Evolutionary conservation across 2,329 filamentous ascomycete species (phyloP).

Genomic region (Diaporthe longicolla): DNA sequence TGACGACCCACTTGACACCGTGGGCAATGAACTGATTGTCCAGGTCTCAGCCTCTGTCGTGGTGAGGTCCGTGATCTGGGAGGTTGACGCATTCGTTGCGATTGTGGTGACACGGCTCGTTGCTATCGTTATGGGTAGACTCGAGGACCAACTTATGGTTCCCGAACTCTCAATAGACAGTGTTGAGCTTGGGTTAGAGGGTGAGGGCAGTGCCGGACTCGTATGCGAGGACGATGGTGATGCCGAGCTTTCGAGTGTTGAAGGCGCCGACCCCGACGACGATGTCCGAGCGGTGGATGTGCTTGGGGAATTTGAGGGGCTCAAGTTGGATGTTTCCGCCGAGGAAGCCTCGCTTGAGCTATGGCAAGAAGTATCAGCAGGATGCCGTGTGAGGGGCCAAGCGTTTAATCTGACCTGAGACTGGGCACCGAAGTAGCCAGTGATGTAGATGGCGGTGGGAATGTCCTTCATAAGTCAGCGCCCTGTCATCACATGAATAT

Average conservation of each 20-base stretch:
- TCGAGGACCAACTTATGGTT: background rate
- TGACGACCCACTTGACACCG: slow-evolving; percentile 1
- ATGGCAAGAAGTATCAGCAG: slow-evolving; percentile 14
- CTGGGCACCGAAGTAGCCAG: background rate
- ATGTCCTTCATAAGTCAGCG: slow-evolving; percentile 18
- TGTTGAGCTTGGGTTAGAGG: slow-evolving; percentile 18
- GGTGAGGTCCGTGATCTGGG: slow-evolving; percentile 37
- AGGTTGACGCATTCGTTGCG: slow-evolving; percentile 40
- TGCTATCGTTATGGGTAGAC: slow-evolving; percentile 25
- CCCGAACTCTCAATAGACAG: background rate
- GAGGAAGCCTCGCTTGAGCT: slow-evolving; percentile 16
- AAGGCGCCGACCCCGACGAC: background rate
- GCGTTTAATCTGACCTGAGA: slow-evolving; percentile 10
- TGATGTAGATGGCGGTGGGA: slow-evolving; percentile 21
- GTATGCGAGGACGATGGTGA: slow-evolving; percentile 1
- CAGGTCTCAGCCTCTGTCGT: slow-evolving; percentile 28
- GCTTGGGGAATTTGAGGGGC: background rate
- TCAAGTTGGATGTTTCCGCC: background rate
- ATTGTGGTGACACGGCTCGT: slow-evolving; percentile 33
- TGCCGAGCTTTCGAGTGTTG: slow-evolving; percentile 5
- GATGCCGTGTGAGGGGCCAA: background rate
- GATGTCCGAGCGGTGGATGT: background rate
- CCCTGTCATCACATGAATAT: background rate
- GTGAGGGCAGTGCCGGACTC: background rate
- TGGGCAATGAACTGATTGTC: slow-evolving; percentile 25